Base-by-base conservation (phyloP, 2,329 filamentous ascomycete species). In the Aphanocladium album region DNA sequence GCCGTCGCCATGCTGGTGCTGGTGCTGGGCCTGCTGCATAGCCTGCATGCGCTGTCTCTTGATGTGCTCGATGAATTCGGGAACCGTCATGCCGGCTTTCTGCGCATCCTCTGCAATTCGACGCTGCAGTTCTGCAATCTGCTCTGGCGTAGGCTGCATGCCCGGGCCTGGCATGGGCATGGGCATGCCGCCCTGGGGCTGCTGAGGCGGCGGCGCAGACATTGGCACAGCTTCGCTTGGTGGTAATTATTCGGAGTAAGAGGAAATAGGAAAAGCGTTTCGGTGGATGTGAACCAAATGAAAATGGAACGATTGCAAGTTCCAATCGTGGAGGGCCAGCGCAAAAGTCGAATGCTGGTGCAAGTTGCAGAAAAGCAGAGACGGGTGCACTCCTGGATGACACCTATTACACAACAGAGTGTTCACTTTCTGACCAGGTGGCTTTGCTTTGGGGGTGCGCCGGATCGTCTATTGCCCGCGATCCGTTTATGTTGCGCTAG, bases 81-180 rank as follows among this genome's bases (percentile, higher is more conserved):
- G 91, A 1, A 95, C 88, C 7, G 89, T 86, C 83, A 98, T 87
- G 72, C 93, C 93, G 64, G 88, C 85, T 76, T 89, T 92, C 70
- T 89, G 82, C 53, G 93, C 93, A 75, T 97, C 93, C 55, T 85
- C 83, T 53, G 89, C 88, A 49, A 97, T 79, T 75, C 95, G 89
- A 68, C 87, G 85, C 74, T 96, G 90, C 82, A 97, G 95, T 60
- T 83, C 82, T 60, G 85, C 84, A 65, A 96, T 90, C 78, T 97
- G 92, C 77, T 96, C 89, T 53, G 89, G 92, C 21, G 88, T 86
- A 37, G 91, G 91, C 73, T 76, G 79, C 65, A 79, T 77, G 58
- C 72, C 74, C 17, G 72, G 73, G 65, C 75, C 71, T 59, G 70
- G 72, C 58, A 71, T 66, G 47, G 72, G 73, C 66, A 76, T 72